These are phyloP conservation scores for Rhinocladiella mackenziei DNA, from an alignment of 2,329 filamentous ascomycete genomes.

Conservation along the genomic window DNA sequence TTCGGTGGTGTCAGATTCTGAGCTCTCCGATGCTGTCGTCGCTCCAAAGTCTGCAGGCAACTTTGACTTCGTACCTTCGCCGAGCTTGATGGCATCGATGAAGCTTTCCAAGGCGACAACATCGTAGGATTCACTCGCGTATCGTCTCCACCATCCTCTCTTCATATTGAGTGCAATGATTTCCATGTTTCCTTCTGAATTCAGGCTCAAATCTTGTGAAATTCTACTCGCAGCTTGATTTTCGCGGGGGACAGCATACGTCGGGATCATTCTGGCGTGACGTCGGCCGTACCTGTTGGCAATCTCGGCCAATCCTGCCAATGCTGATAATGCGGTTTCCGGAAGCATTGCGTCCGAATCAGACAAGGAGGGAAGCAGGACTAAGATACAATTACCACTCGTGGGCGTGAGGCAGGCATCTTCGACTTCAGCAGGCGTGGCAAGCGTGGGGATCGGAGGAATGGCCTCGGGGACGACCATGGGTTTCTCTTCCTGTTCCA, in stretches of 20 bases:
- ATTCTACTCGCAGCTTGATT: slow-evolving; percentile 57
- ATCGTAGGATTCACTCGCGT: slow-evolving; percentile 54
- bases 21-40: slow-evolving; percentile 19
- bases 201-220: slow-evolving; percentile 60
- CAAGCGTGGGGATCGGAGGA: slow-evolving; percentile 64
- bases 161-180: slow-evolving; percentile 81
- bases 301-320: slow-evolving; percentile 66
- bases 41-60: slow-evolving; percentile 60
- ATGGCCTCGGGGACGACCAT: slow-evolving; percentile 52
- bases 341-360: slow-evolving; percentile 49
- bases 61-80: slow-evolving; percentile 76
- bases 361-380: slow-evolving; percentile 58
- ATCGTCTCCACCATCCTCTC: slow-evolving; percentile 79
- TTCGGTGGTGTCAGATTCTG: background rate
- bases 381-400: slow-evolving; percentile 78
- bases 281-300: slow-evolving; percentile 68
- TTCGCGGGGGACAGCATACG: slow-evolving; percentile 67
- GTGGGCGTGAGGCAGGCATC: slow-evolving; percentile 70
- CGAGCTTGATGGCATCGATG: slow-evolving; percentile 87
- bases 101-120: slow-evolving; percentile 68
- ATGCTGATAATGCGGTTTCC: slow-evolving; percentile 47
- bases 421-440: slow-evolving; percentile 60
- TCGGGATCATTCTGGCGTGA: slow-evolving; percentile 71
- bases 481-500: slow-evolving; percentile 42
- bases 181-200: slow-evolving; percentile 54